Conservation (phyloP, 1,139 yeast species). For the Candida sojae region DNA sequence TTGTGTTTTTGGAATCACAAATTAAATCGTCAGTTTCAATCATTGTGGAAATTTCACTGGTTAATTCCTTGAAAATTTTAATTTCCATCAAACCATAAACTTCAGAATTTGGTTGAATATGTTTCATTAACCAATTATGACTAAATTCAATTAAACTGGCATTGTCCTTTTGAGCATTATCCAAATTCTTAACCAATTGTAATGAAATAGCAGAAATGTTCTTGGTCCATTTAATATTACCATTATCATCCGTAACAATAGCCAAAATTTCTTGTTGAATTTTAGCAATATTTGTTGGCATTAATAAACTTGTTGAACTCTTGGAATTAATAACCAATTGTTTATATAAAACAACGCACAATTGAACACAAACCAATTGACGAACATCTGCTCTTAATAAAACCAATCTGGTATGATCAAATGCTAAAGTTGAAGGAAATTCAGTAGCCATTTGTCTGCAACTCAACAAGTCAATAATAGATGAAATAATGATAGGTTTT, state of each 20-base stretch:
- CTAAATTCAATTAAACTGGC: constrained; percentile 57
- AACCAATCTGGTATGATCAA: constrained; percentile 81
- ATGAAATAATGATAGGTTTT: constrained; percentile 43
- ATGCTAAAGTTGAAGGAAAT: constrained; percentile 84
- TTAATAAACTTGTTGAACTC: constrained; percentile 18
- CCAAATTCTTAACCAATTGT: constrained; percentile 58
- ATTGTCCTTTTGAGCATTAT: constrained; percentile 5
- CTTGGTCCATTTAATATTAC: constrained; percentile 88
- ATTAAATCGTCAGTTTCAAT: constrained; percentile 14
- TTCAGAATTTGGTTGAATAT: constrained; percentile 81
- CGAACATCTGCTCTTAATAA: constrained; percentile 82
- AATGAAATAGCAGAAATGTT: constrained; percentile 73
- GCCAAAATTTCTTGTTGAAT: constrained; percentile 67
- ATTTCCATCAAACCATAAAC: constrained; percentile 79
- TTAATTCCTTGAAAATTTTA: constrained; percentile 56
- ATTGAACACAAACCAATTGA: constrained; percentile 77
- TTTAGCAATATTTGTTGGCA: constrained; percentile 30
- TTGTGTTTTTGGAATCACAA: constrained; percentile 2
- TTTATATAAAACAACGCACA: constrained; percentile 71
- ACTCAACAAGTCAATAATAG: constrained; percentile 63
- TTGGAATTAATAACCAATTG: constrained; percentile 53
- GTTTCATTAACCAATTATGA: constrained; percentile 79
- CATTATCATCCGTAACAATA: constrained; percentile 81
- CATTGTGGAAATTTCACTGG: constrained; percentile 30
- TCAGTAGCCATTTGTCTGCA: constrained; percentile 82